Evolutionary conservation across 2,329 filamentous ascomycete genomes (phyloP), one percentile per base, ranked within the genome.

Genomic region (Monilinia aucupariae): DNA sequence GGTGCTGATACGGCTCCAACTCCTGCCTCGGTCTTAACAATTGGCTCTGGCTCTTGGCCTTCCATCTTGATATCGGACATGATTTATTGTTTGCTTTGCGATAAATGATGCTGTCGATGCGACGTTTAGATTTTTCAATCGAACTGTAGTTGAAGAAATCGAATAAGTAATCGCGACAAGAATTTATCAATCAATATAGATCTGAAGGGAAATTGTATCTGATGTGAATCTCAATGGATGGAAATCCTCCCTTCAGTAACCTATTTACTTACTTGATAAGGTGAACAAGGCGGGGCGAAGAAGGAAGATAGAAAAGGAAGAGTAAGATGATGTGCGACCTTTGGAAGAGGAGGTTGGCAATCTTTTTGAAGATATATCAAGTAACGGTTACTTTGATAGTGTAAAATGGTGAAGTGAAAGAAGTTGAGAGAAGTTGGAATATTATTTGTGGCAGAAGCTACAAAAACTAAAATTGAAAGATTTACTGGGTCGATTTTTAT

Each of bases 241-340:
- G 17, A 65, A 53, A 64, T 25, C 37, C 51, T 52, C 51, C 55
- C 39, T 54, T 2, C 37, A 39, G 15, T 39, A 39, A 17, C 37
- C 6, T 30, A 30, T 6, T 30, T 30, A 43, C 25, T 64, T 61
- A 64, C 59, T 66, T 59, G 52, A 62, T 53, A 63, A 62, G 59
- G 45, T 51, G 51, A 59, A 53, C 63, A 64, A 71, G 67, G 70
- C 70, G 70, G 70, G 70, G 70, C 70, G 54, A 59, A 66, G 53
- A 59, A 54, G 64, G 61, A 48, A 54, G 56, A 55, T 62, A 64
- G 56, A 34, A 55, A 58, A 60, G 6, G 27, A 6, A 6, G 27
- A 30, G 6, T 3, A 30, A 39, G 39, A 54, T 45, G 34, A 34
- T 48, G 53, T 34, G 39, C 53, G 39, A 45, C 27, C 53, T 27